Base-by-base conservation (phyloP, 2,329 filamentous ascomycete species). In the Fusarium coicis region DNA sequence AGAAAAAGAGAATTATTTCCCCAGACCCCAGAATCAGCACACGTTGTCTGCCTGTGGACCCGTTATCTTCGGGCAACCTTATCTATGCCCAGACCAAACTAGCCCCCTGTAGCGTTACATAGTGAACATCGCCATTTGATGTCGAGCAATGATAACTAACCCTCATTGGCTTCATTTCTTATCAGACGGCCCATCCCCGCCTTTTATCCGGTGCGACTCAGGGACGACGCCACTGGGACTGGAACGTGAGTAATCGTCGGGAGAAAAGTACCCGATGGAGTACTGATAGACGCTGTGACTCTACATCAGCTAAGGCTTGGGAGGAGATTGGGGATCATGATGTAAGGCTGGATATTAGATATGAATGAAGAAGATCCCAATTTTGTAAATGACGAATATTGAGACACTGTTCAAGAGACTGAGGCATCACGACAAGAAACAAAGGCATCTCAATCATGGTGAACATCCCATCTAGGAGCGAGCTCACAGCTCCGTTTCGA, bases 211-310 rank as follows among this genome's bases (percentile, higher is more conserved):
- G 19, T n/a, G 7, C 50, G 50, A 53, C 34, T 39, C 34, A 53
- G 50, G 23, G 2, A 53, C 50, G 4, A 10, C 50, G 23, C 34
- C 14, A 53, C 50, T 39, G 34, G 50, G 1, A 53, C 50, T 53
- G 50, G 34, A 14, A 39, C 34, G 23, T 52, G 49, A 52, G 32
- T 52, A 52, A 36, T 26, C 49, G 32, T 53, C 50, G 50, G 50
- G 50, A 53, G 50, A 53, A 53, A 53, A 53, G 50, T 53, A 53
- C 34, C 50, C 50, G 50, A 53, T 53, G 34, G 50, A 53, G 23
- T 10, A 39, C 50, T 53, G 50, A 53, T 53, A 28, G 50, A 39
- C 34, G 19, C 7, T 28, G 19, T 10, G 23, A 39, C 50, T 53
- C 23, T 37, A 16, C 4, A 6, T 21, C 10, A 23, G 3, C 23